These are phyloP conservation scores for Aspergillus niger DNA, from an alignment of 2,329 filamentous ascomycete genomes.

Conservation along the genomic window DNA sequence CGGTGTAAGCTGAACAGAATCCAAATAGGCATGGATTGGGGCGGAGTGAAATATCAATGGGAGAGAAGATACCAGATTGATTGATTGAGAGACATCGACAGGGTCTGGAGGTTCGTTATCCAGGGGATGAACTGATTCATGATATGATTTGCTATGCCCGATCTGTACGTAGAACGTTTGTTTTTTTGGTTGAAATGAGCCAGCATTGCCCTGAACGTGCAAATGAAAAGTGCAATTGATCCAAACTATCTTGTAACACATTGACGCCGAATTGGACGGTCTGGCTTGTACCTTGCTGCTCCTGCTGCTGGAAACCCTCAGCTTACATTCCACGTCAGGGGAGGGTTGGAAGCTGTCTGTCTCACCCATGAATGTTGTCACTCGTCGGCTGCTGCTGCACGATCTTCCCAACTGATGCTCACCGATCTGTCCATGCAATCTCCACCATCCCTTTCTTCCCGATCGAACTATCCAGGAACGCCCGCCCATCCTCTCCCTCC, in stretches of 20 bases:
- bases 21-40: slow-evolving; percentile 16
- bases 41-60: slow-evolving; percentile 16
- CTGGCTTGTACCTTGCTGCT: not conserved
- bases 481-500: not conserved
- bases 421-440: not conserved
- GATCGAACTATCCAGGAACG: not conserved
- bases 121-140: slow-evolving; percentile 30
- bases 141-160: slow-evolving; percentile 33
- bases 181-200: slow-evolving; percentile 12
- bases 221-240: too few relatives aligned
- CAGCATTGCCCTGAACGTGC: not conserved
- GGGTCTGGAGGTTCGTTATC: slow-evolving; percentile 27
- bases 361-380: not conserved
- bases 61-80: slow-evolving; percentile 18
- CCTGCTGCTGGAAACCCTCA: too few relatives aligned
- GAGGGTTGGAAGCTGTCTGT: not conserved
- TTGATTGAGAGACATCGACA: slow-evolving; percentile 26
- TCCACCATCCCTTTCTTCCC: too few relatives aligned
- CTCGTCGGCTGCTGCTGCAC: not conserved
- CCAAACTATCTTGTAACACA: too few relatives aligned
- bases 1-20: slow-evolving; percentile 10
- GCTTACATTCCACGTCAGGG: too few relatives aligned
- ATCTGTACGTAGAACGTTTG: slow-evolving; percentile 34
- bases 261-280: too few relatives aligned
- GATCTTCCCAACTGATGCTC: not conserved